phyloP scores from a whole-genome alignment of 2,329 filamentous ascomycete genomes.

The Akanthomyces uredinophilus region DNA sequence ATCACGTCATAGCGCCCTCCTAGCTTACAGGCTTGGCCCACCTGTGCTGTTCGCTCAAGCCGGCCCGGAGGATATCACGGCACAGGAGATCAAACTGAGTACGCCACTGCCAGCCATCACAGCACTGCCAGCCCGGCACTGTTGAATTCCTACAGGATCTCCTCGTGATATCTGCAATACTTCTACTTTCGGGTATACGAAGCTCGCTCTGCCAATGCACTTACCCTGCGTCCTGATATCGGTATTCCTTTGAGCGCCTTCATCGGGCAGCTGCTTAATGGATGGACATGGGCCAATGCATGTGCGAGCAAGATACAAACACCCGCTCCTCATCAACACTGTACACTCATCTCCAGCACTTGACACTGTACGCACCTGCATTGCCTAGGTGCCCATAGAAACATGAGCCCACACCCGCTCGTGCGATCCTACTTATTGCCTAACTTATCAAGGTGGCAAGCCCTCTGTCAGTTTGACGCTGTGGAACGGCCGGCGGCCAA shows the following conservation, averaged over 20 bases:
- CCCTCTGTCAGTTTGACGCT: not conserved
- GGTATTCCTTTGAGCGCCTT: no score
- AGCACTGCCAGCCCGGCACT: no score
- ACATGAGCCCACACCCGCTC: not conserved
- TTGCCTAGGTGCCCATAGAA: no score
- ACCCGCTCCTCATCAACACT: not conserved
- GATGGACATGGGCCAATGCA: not conserved
- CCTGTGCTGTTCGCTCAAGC: not conserved
- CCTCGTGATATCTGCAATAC: no score
- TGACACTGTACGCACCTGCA: not conserved
- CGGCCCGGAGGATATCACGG: not conserved
- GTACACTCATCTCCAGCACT: not conserved
- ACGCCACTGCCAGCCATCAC: no score
- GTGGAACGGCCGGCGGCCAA: not conserved
- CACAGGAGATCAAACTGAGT: not conserved
- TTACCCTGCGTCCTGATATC: no score
- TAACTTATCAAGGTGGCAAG: not conserved
- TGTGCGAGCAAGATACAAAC: not conserved
- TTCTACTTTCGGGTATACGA: no score
- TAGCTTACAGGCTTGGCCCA: no score
- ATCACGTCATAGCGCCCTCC: slow-evolving; percentile 7
- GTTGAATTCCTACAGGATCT: no score
- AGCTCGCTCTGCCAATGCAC: no score
- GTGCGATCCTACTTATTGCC: not conserved
- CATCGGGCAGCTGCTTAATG: no score